A percentile compares a stretch with the other conserved stretches of the same genome.
Evolutionary conservation across 192 early-diverging fungal genomes (phyloP).

Genomic region (Lobosporangium transversale): DNA sequence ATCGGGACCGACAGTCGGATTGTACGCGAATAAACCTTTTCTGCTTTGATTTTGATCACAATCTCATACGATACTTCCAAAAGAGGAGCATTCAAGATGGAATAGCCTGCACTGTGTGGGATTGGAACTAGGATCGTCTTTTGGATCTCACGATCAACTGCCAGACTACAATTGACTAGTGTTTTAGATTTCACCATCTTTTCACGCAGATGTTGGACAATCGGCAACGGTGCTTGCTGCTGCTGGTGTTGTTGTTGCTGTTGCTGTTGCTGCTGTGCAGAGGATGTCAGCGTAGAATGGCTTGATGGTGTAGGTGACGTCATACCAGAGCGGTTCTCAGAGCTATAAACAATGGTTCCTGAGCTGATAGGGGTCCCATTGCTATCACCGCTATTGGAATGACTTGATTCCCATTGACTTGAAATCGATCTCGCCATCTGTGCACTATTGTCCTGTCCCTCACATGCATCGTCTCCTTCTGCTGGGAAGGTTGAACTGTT

Average conservation of each 20-base stretch:
- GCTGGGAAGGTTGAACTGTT: conserved; percentile 29
- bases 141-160: conserved; percentile 51
- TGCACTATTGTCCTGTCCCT: conserved; percentile 23
- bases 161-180: conserved; percentile 30
- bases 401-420: conserved; percentile 39
- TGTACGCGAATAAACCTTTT: conserved; percentile 20
- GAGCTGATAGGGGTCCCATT: conserved; percentile 2
- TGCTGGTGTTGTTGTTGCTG: background rate
- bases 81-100: conserved; percentile 43
- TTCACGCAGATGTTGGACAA: conserved; percentile 45
- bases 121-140: conserved; percentile 42
- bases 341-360: background rate
- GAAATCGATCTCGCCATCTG: conserved; percentile 40
- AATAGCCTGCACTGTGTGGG: conserved; percentile 28
- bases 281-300: background rate
- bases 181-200: conserved; percentile 46
- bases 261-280: background rate
- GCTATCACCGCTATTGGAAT: conserved; percentile 20
- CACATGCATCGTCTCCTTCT: conserved; percentile 27
- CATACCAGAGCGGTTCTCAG: conserved; percentile 16
- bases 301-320: conserved; percentile 19
- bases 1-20: conserved; percentile 34
- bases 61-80: conserved; percentile 48
- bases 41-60: conserved; percentile 49
- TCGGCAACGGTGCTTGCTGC: conserved; percentile 10